Conservation (phyloP, 2,329 filamentous ascomycete species). For the Fusarium falciforme region DNA sequence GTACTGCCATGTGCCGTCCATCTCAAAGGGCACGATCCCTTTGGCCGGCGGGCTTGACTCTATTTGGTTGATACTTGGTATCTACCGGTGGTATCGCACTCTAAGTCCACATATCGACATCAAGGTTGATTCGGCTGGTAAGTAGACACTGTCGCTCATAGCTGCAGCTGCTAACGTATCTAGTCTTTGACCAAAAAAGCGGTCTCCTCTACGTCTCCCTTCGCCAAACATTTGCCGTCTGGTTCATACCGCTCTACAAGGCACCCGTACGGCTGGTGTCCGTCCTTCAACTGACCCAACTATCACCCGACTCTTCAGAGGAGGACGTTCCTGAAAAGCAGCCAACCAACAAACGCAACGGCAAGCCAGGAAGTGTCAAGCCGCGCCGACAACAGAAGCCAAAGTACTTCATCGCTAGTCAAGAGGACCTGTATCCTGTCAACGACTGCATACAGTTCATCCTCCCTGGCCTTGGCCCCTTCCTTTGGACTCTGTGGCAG, state of each 20-base stretch:
- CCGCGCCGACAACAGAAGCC: constrained; percentile 32
- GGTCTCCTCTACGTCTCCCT: constrained; percentile 79
- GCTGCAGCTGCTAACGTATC: background rate
- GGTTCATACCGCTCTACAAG: constrained; percentile 80
- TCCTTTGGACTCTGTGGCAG: constrained; percentile 70
- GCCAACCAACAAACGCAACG: constrained; percentile 14
- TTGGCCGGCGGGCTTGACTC: constrained; percentile 65
- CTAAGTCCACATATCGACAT: constrained; percentile 80
- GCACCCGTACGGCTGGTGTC: constrained; percentile 75
- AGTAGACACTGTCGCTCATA: constrained; percentile 5
- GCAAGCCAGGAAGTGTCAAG: constrained; percentile 21
- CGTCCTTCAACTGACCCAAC: constrained; percentile 70
- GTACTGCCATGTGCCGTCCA: constrained; percentile 75
- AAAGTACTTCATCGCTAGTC: constrained; percentile 76
- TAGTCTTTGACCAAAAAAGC: constrained; percentile 75
- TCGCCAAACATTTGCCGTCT: constrained; percentile 80
- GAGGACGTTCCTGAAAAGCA: constrained; percentile 10
- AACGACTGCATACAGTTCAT: constrained; percentile 82
- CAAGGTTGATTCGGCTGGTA: constrained; percentile 69
- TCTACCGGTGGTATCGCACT: constrained; percentile 89
- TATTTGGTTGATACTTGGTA: constrained; percentile 72
- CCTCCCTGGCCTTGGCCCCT: constrained; percentile 66
- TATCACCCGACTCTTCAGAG: constrained; percentile 46
- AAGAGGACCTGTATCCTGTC: constrained; percentile 86
- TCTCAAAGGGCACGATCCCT: constrained; percentile 56